Evolutionary conservation across 768 basidiomycete genomes (phyloP).

Genomic region (Lyophyllum shimeji): DNA sequence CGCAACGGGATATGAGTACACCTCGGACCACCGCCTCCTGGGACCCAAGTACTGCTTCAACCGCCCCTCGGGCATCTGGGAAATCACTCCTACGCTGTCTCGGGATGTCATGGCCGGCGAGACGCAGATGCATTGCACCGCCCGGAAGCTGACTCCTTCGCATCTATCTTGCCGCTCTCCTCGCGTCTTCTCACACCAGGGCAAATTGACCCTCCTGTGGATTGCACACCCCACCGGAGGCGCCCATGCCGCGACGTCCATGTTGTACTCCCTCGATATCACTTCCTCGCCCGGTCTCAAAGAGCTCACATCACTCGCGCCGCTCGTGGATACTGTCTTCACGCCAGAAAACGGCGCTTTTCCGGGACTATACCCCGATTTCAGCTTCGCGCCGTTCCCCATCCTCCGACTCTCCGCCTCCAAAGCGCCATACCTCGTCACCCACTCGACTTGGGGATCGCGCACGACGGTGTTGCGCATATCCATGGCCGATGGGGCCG

Average conservation of each 20-base stretch:
- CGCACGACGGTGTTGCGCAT: constrained; percentile 50
- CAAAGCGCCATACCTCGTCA: constrained; percentile 31
- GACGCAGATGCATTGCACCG: constrained; percentile 17
- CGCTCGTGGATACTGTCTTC: constrained; percentile 42
- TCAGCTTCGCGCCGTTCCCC: constrained; percentile 41
- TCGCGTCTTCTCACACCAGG: constrained; percentile 35
- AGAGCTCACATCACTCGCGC: constrained; percentile 9
- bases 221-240: constrained; percentile 56
- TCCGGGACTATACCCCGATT: constrained; percentile 62
- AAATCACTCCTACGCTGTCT: constrained; percentile 27
- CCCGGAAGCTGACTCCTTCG: constrained; percentile 40
- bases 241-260: constrained; percentile 55
- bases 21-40: constrained; percentile 54
- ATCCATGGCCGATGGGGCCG: constrained; percentile 35
- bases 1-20: constrained; percentile 62
- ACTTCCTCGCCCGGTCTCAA: constrained; percentile 10
- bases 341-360: constrained; percentile 42
- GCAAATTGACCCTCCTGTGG: constrained; percentile 43
- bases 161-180: constrained; percentile 60
- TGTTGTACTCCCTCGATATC: constrained; percentile 47
- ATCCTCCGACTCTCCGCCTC: constrained; percentile 29
- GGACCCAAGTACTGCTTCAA: constrained; percentile 64
- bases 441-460: constrained; percentile 55
- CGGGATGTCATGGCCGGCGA: constrained; percentile 5
- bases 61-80: constrained; percentile 57